Evolutionary conservation across 2,329 filamentous ascomycete genomes (phyloP).

Genomic region (Alternaria ventricosa): DNA sequence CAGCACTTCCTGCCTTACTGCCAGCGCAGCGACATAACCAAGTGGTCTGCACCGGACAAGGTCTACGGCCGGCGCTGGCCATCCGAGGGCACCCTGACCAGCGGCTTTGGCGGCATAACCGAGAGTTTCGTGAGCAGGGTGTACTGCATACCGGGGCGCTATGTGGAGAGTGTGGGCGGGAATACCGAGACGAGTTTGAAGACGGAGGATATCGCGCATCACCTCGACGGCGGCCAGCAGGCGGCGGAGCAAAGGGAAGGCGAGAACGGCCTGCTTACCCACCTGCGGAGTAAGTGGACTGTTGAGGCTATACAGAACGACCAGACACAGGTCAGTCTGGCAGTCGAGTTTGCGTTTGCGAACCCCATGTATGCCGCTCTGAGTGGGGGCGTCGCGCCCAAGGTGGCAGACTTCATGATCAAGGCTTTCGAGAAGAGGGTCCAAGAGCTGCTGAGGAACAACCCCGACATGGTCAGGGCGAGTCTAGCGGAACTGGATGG

Average conservation of each 20-base stretch:
- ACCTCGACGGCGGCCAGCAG: conserved; percentile 35
- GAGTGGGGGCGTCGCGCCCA: conserved; percentile 80
- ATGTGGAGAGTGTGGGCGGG: conserved; percentile 81
- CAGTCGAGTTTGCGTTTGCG: conserved; percentile 81
- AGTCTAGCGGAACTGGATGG: conserved; percentile 36
- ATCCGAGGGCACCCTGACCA: conserved; percentile 75
- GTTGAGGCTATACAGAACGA: conserved; percentile 56
- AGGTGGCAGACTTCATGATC: conserved; percentile 87
- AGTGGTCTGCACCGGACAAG: conserved; percentile 66
- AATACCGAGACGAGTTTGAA: conserved; percentile 56
- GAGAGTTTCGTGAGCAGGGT: conserved; percentile 84
- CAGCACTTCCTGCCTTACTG: conserved; percentile 91
- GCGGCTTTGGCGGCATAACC: conserved; percentile 83
- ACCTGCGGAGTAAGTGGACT: conserved; percentile 73
- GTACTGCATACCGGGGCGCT: conserved; percentile 73
- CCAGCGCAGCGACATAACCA: conserved; percentile 75
- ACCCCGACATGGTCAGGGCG: conserved; percentile 30
- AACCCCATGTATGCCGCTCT: conserved; percentile 88
- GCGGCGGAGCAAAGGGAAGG: conserved; percentile 8
- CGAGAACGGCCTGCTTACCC: conserved; percentile 63
- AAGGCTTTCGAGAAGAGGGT: conserved; percentile 90
- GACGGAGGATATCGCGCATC: conserved; percentile 50
- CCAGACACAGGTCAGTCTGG: conserved; percentile 76
- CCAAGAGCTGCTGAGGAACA: conserved; percentile 56
- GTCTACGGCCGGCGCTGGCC: conserved; percentile 65